Base-by-base conservation (phyloP, 192 early-diverging fungal genomes). In the Coemansia sp. region DNA sequence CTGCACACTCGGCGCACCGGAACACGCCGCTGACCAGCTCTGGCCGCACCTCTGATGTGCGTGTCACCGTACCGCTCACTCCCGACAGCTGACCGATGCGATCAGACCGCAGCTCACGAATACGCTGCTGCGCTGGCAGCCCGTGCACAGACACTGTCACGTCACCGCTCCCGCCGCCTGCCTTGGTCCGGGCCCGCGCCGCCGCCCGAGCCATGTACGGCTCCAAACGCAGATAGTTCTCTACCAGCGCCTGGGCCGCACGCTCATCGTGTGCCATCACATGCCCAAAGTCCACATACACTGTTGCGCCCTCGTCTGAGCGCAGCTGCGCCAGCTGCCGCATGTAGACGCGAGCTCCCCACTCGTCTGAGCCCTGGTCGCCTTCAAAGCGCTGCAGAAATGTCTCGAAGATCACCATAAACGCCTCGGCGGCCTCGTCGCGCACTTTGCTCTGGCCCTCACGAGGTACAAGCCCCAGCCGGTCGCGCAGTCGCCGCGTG, bases 11-110 rank as follows among this genome's bases (percentile, higher is more conserved):
- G 45, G 82, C 71, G 77, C 97, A 99, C 29, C 85, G 85, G 73
- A 99, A 99, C 8, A 92, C 89, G 26, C 94, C 97, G 66, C 83
- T 88, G 14, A 98, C 55, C 7, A 99, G 84, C 84, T 99, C 97
- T 10, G 97, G 97, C 38, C 97, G 80, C 27, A 99, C 95, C 82
- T 99, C 95, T 43, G 92, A 95, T 3, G 95, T 99, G 18, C 97
- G 79, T 10, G 97, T 99, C 22, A 99, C 96, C 5, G 97, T 99
- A 38, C 97, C 97, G 50, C 87, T 84, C 41, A 98, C 84, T 37
- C 85, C 83, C 35, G 90, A 81, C 38, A 98, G 84, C 45, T 92
- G 83, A 20, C 95, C 97, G 53, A 97, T 87, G 27, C 83, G 82
- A 37, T 89, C 87, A 52, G 91, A 93, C 51, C 88, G 87, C 51